These are phyloP conservation scores for Prunus yedoensis DNA, from an alignment of 331 rosid genomes.

Conservation along the genomic window DNA sequence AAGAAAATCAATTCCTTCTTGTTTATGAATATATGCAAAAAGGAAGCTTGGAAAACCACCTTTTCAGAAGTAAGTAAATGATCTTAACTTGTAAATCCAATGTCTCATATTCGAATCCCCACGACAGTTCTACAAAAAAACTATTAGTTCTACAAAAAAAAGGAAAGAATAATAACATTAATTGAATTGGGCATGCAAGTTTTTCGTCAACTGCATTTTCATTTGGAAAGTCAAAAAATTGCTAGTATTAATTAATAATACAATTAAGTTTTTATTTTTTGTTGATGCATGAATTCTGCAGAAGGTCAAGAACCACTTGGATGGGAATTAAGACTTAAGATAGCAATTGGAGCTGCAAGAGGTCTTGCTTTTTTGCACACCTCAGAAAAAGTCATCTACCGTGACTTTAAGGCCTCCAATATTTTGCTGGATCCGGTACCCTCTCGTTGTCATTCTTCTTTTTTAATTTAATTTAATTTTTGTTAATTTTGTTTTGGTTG, in stretches of 20 bases:
- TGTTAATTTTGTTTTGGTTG: too few relatives aligned
- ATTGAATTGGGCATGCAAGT: too few relatives aligned
- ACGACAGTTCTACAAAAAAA: too few relatives aligned
- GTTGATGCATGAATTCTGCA: slow-evolving; percentile 6
- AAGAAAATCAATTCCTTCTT: slow-evolving; percentile 60
- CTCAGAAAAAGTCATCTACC: slow-evolving; percentile 69
- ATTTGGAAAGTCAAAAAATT: neutral
- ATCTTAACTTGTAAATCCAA: too few relatives aligned
- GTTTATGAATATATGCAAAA: slow-evolving; percentile 73
- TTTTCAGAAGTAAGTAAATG: slow-evolving; percentile 60
- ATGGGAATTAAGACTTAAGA: slow-evolving; percentile 66
- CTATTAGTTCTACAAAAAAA: too few relatives aligned
- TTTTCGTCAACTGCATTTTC: neutral
- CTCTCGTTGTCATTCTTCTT: neutral
- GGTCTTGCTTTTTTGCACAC: slow-evolving; percentile 69
- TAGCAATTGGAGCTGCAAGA: slow-evolving; percentile 86
- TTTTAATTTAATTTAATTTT: too few relatives aligned
- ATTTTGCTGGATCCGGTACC: slow-evolving; percentile 68
- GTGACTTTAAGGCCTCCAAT: slow-evolving; percentile 91
- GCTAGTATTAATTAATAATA: neutral
- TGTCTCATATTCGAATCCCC: rapidly evolving
- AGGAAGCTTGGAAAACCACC: slow-evolving; percentile 88
- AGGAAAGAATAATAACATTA: too few relatives aligned
- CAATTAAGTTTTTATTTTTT: too few relatives aligned
- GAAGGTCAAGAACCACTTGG: slow-evolving; percentile 67